Evolutionary conservation across 148 eudicot genomes (phyloP).

Genomic region (Diospyros lotus): DNA sequence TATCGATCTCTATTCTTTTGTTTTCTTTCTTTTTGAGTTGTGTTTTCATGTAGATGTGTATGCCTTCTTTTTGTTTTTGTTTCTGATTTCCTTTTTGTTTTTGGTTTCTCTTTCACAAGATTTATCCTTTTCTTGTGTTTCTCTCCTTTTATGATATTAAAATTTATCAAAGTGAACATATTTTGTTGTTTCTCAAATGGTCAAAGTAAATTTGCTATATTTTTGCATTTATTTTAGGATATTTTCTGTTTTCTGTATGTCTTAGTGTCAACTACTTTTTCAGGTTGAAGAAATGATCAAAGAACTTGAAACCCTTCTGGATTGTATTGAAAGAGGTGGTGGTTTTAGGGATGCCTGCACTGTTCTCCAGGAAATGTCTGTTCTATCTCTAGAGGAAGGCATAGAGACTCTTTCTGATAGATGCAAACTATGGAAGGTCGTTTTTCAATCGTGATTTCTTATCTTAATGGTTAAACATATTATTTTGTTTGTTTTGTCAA

Average conservation of each 20-base stretch:
- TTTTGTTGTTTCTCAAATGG: neutral
- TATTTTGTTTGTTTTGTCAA: neutral
- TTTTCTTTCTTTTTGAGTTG: neutral
- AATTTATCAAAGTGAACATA: neutral
- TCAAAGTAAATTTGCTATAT: neutral
- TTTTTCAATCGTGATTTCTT: slow-evolving; percentile 14
- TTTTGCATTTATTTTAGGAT: neutral
- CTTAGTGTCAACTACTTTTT: slow-evolving; percentile 12
- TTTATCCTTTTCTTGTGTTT: neutral
- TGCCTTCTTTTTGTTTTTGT: neutral
- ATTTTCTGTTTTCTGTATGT: neutral
- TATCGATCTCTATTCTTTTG: neutral
- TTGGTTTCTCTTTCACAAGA: neutral
- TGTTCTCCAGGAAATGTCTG: slow-evolving; percentile 34
- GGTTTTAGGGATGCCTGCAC: slow-evolving; percentile 65
- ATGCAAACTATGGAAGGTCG: slow-evolving; percentile 63
- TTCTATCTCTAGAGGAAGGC: slow-evolving; percentile 57
- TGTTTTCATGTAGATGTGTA: no score
- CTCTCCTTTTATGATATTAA: neutral
- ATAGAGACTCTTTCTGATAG: slow-evolving; percentile 38
- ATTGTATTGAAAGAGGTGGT: slow-evolving; percentile 63
- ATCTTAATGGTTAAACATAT: neutral
- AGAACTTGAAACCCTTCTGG: slow-evolving; percentile 64
- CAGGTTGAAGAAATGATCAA: slow-evolving; percentile 84
- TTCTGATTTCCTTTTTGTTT: neutral